Conservation (phyloP, 176 grass and related monocot species). For the Miscanthus lutarioriparius region DNA sequence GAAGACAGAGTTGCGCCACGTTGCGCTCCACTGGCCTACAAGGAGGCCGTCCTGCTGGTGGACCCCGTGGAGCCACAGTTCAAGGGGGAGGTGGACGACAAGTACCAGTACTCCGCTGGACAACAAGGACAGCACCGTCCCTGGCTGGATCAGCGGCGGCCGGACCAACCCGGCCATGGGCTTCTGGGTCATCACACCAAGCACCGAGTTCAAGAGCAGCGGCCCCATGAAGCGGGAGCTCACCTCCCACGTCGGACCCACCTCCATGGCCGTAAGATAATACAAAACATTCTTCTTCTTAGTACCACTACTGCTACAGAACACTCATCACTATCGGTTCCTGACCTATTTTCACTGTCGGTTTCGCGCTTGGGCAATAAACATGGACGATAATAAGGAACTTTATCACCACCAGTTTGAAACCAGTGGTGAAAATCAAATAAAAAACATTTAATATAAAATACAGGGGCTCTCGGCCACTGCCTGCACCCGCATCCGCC, state of each 20-base stretch:
- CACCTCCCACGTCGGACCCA: slow-evolving; percentile 78
- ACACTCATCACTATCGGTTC: too few relatives aligned
- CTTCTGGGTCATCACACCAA: slow-evolving; percentile 81
- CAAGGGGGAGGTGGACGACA: slow-evolving; percentile 90
- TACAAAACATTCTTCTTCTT: too few relatives aligned
- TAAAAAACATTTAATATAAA: too few relatives aligned
- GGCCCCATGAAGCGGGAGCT: slow-evolving; percentile 69
- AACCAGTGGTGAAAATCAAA: too few relatives aligned
- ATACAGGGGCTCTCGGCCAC: too few relatives aligned
- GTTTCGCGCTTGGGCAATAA: too few relatives aligned
- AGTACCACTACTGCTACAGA: too few relatives aligned
- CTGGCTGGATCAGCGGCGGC: slow-evolving; percentile 60
- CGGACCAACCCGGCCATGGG: slow-evolving; percentile 25
- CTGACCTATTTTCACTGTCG: too few relatives aligned
- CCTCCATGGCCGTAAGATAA: slow-evolving; percentile 39
- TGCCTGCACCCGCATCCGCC: too few relatives aligned
- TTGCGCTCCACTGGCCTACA: slow-evolving; percentile 49
- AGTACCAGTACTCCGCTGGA: slow-evolving; percentile 72
- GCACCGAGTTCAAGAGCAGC: slow-evolving; percentile 71
- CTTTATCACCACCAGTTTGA: too few relatives aligned
- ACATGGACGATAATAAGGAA: too few relatives aligned
- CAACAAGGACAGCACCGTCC: slow-evolving; percentile 52
- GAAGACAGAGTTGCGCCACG: slow-evolving; percentile 31
- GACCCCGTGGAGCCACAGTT: slow-evolving; percentile 49
- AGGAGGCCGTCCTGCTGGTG: slow-evolving; percentile 60